These are phyloP conservation scores for Fusarium veterinarium DNA, from an alignment of 2,329 filamentous ascomycete genomes.

Conservation along the genomic window DNA sequence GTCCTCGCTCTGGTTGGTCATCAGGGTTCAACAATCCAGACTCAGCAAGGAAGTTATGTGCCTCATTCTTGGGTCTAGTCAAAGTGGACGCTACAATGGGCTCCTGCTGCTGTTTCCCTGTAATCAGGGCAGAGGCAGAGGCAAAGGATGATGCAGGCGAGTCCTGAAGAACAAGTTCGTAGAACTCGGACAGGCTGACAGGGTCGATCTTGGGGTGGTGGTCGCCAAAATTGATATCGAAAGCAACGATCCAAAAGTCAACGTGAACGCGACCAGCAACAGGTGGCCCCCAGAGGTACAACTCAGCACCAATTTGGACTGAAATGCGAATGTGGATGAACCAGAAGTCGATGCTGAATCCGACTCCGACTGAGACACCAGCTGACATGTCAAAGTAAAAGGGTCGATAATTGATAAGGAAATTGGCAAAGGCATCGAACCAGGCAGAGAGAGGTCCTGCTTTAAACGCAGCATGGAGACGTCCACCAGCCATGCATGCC, in stretches of 20 bases:
- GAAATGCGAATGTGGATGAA: neutral
- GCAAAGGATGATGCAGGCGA: neutral
- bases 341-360: neutral
- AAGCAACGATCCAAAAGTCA: slow-evolving; percentile 10
- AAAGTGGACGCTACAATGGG: neutral
- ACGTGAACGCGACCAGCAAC: neutral
- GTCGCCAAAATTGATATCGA: slow-evolving; percentile 6
- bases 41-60: slow-evolving; percentile 8
- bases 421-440: slow-evolving; percentile 55
- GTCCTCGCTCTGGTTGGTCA: neutral
- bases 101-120: neutral
- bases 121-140: neutral
- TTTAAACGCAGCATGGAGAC: slow-evolving; percentile 45
- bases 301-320: neutral
- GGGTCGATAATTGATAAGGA: slow-evolving; percentile 47
- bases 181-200: neutral
- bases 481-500: slow-evolving; percentile 55
- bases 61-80: neutral
- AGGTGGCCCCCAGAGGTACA: neutral
- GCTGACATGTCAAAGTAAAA: slow-evolving; percentile 5
- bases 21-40: neutral
- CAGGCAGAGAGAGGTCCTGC: slow-evolving; percentile 52
- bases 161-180: neutral
- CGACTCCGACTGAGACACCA: neutral
- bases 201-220: neutral